Evolutionary conservation across 345 rosid genomes (phyloP), one percentile per base, ranked within the genome.

Genomic region (Citrus hindsii): DNA sequence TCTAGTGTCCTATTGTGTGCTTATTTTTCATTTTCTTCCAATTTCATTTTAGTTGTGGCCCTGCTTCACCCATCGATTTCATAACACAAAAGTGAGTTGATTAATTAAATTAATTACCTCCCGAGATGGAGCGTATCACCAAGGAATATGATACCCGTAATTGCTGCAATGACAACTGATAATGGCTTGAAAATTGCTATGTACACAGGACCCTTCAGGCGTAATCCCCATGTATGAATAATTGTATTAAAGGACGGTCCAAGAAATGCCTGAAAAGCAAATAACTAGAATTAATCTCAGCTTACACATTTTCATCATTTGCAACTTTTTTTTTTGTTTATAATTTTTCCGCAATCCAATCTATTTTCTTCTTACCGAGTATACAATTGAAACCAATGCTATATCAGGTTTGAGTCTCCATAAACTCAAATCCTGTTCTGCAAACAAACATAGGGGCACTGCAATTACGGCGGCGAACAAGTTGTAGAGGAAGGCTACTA

Each of bases 141-240:
- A 0, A 87, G 87, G 77, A 88, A 84, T 9, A 88, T 40, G 64
- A 73, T 69, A 48, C 79, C 77, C 84, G 82, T 80, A 18, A 30
- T 46, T 1, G 84, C 90, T 0, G 90, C 87, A 73, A 87, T 80
- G 9, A 74, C 86, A 65, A 85, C 82, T 33, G 88, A 82, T 53
- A 87, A 42, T 9, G 90, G 90, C 79, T 70, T 87, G 77, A 87
- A 87, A 71, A 58, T 80, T 9, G 87, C 79, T 28, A 85, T 64
- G 65, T 85, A 87, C 28, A 85, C 85, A 6, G 91, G 88, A 21
- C 89, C 91, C 28, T 86, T 84, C 77, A 82, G 6, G 70, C 59
- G 85, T 66, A 88, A 68, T 37, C 80, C 84, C 86, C 86, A 84
- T 37, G 85, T 40, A 69, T 86, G 86, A 46, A 75, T 74, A 35